phyloP scores from a whole-genome alignment of 2,329 filamentous ascomycete species.

The Domatiomyces globalis region DNA sequence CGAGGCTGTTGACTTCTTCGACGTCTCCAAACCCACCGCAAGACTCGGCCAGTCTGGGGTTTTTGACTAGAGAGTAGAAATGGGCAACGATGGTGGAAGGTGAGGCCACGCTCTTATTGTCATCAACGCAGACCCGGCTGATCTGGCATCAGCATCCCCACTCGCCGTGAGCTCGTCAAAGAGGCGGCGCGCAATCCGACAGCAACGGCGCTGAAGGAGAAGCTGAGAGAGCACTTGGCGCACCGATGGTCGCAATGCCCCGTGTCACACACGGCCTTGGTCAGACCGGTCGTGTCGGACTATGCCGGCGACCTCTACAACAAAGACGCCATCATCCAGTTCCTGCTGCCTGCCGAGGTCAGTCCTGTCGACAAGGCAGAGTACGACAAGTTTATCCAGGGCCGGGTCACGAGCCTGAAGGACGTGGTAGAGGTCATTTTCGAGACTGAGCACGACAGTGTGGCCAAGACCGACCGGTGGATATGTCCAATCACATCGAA shows the following conservation, averaged over 20 bases:
- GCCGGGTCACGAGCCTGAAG: slow-evolving; percentile 60
- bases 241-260: slow-evolving; percentile 82
- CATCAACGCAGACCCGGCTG: slow-evolving; percentile 1
- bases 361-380: slow-evolving; percentile 43
- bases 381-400: slow-evolving; percentile 46
- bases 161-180: slow-evolving; percentile 88
- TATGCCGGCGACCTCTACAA: slow-evolving; percentile 77
- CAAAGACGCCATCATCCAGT: slow-evolving; percentile 74
- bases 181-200: slow-evolving; percentile 73
- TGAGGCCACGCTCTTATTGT: slow-evolving; percentile 19
- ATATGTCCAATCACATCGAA: slow-evolving; percentile 81
- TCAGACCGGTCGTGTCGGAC: slow-evolving; percentile 69
- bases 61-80: background rate
- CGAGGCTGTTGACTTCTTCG: background rate
- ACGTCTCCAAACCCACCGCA: background rate
- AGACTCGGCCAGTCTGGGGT: background rate
- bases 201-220: slow-evolving; percentile 75
- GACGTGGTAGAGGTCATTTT: slow-evolving; percentile 83
- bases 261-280: slow-evolving; percentile 63
- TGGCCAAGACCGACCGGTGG: slow-evolving; percentile 39
- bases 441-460: slow-evolving; percentile 33
- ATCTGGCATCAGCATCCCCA: slow-evolving; percentile 55
- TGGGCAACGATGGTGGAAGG: slow-evolving; percentile 96
- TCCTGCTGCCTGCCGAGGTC: slow-evolving; percentile 43
- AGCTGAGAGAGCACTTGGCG: slow-evolving; percentile 66